Evolutionary conservation across 73 alveolate species (phyloP).

Genomic region (Paramecium biaurelia): DNA sequence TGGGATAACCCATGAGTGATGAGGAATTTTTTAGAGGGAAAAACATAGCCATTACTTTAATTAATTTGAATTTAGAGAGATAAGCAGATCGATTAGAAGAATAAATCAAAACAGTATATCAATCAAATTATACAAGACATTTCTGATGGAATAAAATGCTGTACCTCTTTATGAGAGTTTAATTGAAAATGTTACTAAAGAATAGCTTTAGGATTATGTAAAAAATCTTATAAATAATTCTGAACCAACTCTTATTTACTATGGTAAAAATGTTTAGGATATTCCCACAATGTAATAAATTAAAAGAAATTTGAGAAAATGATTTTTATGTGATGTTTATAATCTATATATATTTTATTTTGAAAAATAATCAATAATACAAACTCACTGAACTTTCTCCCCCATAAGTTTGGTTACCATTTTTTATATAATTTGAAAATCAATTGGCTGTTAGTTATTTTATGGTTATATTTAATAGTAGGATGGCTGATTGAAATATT

Average conservation of each 20-base stretch:
- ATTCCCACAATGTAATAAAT: background rate
- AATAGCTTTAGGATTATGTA: background rate
- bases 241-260: constrained; percentile 1
- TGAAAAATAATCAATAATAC: no score
- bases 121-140: background rate
- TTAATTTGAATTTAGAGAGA: constrained; percentile 19
- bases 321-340: background rate
- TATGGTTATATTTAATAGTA: background rate
- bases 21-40: constrained; percentile 29
- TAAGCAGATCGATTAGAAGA: constrained; percentile 41
- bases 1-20: constrained; percentile 21
- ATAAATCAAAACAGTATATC: background rate
- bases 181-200: background rate
- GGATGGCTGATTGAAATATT: background rate
- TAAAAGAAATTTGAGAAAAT: background rate
- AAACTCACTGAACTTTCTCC: background rate
- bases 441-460: background rate
- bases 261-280: background rate
- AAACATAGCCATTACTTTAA: background rate
- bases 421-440: background rate
- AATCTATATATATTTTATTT: background rate
- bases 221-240: background rate
- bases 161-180: background rate
- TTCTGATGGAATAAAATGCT: background rate
- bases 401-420: background rate